These are phyloP conservation scores for Coemansia sp. DNA, from an alignment of 192 early-diverging fungal genomes.

Conservation along the genomic window DNA sequence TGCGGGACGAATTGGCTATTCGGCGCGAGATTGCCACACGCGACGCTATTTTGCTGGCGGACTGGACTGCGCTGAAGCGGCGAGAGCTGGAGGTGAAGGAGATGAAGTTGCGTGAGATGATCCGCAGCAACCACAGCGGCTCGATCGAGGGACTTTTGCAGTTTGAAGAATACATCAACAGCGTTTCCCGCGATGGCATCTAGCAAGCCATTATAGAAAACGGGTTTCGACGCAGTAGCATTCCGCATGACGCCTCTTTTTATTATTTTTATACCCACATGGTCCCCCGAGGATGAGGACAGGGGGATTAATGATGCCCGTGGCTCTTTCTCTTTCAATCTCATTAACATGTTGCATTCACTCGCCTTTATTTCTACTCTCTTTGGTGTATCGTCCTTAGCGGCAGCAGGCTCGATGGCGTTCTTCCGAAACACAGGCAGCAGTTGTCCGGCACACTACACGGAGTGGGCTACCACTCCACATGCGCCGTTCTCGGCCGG, in stretches of 20 bases:
- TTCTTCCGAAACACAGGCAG: slow-evolving; percentile 25
- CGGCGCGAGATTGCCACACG: slow-evolving; percentile 31
- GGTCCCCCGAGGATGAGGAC: not conserved
- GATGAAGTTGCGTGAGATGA: slow-evolving; percentile 20
- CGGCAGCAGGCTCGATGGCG: not conserved
- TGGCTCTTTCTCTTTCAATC: not conserved
- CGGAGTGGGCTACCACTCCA: slow-evolving; percentile 22
- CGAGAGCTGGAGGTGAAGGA: slow-evolving; percentile 38
- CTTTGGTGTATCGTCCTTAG: not conserved
- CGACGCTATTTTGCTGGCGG: slow-evolving; percentile 38
- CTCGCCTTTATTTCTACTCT: not conserved
- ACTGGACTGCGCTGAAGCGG: slow-evolving; percentile 40
- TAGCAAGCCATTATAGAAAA: not conserved
- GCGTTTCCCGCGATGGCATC: slow-evolving; percentile 9
- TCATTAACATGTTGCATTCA: not conserved
- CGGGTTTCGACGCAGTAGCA: not conserved
- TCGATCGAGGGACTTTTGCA: slow-evolving; percentile 13
- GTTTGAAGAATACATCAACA: slow-evolving; percentile 25
- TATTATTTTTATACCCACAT: not conserved
- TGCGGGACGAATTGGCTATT: slow-evolving; percentile 35
- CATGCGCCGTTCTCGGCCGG: slow-evolving; percentile 35
- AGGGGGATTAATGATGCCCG: not conserved
- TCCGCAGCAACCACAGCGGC: slow-evolving; percentile 5
- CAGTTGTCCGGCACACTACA: slow-evolving; percentile 42
- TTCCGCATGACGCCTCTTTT: not conserved